These are phyloP conservation scores for Corchorus capsularis DNA, from an alignment of 345 rosid genomes.

Conservation along the genomic window DNA sequence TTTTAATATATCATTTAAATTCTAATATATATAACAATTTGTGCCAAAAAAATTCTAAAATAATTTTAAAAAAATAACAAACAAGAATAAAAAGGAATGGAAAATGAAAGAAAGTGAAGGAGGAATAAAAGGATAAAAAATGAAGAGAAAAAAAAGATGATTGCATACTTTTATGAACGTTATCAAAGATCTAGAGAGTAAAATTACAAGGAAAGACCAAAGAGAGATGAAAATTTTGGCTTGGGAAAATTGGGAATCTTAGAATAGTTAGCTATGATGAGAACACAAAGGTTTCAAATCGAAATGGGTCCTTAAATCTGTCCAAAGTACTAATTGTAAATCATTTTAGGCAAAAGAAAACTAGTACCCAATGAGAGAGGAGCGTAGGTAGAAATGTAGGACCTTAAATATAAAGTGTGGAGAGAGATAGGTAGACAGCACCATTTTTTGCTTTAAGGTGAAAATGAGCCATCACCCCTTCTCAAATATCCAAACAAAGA, in stretches of 20 bases:
- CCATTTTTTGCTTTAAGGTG: slow-evolving; percentile 17
- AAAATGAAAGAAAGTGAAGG: too few species aligned
- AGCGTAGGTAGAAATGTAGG: neutral
- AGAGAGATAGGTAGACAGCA: neutral
- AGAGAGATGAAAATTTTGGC: neutral
- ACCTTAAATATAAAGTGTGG: neutral
- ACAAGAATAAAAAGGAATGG: too few species aligned
- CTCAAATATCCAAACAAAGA: neutral
- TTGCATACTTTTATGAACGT: too few species aligned
- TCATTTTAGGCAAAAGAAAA: too few species aligned
- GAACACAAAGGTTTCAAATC: neutral
- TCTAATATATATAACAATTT: too few species aligned
- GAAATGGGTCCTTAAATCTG: neutral
- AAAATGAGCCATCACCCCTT: neutral
- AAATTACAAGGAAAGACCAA: neutral
- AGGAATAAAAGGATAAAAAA: too few species aligned
- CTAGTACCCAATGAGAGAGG: neutral
- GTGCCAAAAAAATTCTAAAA: too few species aligned
- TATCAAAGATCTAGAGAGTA: neutral
- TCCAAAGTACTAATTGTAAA: neutral
- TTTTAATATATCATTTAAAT: too few species aligned
- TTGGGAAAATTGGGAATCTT: neutral
- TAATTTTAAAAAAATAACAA: too few species aligned
- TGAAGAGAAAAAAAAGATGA: too few species aligned
- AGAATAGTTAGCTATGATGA: neutral